phyloP scores from a whole-genome alignment of 108 stramenopile genomes.

The Nitzschia inconspicua region DNA sequence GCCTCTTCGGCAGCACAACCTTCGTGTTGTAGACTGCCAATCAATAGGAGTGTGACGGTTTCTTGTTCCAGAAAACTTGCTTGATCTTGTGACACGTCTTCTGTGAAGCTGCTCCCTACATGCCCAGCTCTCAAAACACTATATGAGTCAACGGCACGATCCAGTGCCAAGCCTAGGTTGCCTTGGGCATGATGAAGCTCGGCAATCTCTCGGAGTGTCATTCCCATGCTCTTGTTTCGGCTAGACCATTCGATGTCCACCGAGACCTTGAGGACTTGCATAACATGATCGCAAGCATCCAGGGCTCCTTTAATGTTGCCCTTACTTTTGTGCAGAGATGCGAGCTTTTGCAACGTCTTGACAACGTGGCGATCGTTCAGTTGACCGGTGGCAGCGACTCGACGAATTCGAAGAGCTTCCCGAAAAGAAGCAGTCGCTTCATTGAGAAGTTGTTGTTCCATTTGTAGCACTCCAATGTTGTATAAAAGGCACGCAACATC shows the following conservation, averaged over 20 bases:
- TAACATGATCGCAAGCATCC: slow-evolving; percentile 20
- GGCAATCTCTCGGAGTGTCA: slow-evolving; percentile 23
- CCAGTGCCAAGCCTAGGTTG: slow-evolving; percentile 17
- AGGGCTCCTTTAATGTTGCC: slow-evolving; percentile 39
- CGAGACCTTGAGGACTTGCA: slow-evolving; percentile 17
- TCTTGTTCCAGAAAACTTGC: slow-evolving; percentile 13
- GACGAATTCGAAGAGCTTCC: slow-evolving; percentile 37
- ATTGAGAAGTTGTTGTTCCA: slow-evolving; percentile 41
- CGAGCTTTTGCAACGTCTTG: slow-evolving; percentile 37
- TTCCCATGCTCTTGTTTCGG: slow-evolving; percentile 13
- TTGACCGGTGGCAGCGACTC: slow-evolving; percentile 23
- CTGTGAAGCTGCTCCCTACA: background rate
- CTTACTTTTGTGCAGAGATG: slow-evolving; percentile 33
- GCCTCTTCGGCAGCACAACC: slow-evolving; percentile 26
- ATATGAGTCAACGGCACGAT: slow-evolving; percentile 11
- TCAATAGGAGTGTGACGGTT: slow-evolving; percentile 13
- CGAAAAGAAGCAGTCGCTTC: slow-evolving; percentile 44
- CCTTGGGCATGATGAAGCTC: slow-evolving; percentile 45
- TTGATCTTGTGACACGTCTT: background rate
- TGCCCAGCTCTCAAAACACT: background rate
- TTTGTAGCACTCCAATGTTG: slow-evolving; percentile 51
- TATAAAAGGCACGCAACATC: slow-evolving; percentile 53
- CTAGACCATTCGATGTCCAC: slow-evolving; percentile 21
- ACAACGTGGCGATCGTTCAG: slow-evolving; percentile 41
- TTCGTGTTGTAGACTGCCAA: slow-evolving; percentile 46